Conservation (phyloP, 2,329 filamentous ascomycete species). For the Penicillium sp. region DNA sequence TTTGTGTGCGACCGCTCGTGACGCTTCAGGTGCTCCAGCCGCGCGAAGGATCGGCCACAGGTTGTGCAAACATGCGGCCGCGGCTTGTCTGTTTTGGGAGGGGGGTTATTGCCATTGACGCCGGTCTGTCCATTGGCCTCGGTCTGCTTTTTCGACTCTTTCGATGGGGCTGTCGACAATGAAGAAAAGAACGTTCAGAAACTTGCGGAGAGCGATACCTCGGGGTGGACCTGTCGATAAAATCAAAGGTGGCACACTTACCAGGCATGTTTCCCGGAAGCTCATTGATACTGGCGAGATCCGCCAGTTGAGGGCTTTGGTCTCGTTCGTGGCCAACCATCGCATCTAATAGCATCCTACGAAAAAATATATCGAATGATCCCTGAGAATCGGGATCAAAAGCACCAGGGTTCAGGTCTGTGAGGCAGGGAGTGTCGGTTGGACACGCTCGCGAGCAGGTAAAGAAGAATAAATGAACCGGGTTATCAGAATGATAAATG, state of each 20-base stretch:
- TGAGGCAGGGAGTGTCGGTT: neutral
- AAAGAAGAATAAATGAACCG: too few species aligned
- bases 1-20: conserved; percentile 98
- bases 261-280: conserved; percentile 33
- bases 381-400: conserved; percentile 6
- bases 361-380: conserved; percentile 2
- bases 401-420: conserved; percentile 2
- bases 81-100: conserved; percentile 94
- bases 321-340: conserved; percentile 35
- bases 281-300: conserved; percentile 40
- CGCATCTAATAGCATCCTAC: conserved; percentile 32
- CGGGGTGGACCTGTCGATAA: neutral
- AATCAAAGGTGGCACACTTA: conserved; percentile 22
- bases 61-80: conserved; percentile 89
- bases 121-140: conserved; percentile 25
- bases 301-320: conserved; percentile 32
- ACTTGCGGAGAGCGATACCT: conserved; percentile 4
- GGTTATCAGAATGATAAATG: too few species aligned
- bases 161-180: conserved; percentile 18
- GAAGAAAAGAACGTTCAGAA: conserved; percentile 20
- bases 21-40: conserved; percentile 91
- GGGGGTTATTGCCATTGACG: conserved; percentile 47
- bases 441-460: too few species aligned
- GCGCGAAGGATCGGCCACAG: conserved; percentile 85
- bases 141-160: conserved; percentile 27